phyloP scores from a whole-genome alignment of 352 stramenopile genomes.

The Phytophthora podocarpi region DNA sequence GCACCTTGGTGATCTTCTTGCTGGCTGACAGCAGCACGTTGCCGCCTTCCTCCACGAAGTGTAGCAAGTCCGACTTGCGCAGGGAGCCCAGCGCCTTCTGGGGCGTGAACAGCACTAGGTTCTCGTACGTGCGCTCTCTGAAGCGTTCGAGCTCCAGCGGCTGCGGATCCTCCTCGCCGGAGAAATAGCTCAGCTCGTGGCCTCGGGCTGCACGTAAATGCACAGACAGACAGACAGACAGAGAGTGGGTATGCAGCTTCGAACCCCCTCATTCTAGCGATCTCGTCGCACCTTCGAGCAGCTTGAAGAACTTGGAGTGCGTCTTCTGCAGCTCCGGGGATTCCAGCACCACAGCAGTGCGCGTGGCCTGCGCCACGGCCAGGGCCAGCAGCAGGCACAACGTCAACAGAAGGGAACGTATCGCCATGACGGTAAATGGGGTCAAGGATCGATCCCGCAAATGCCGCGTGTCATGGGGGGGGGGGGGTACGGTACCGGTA shows the following conservation, averaged over 20 bases:
- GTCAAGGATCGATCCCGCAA: constrained; percentile 14
- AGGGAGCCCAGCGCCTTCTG: constrained; percentile 77
- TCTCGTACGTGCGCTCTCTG: constrained; percentile 88
- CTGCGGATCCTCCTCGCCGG: constrained; percentile 43
- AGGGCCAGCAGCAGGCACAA: constrained; percentile 28
- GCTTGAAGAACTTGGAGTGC: constrained; percentile 80
- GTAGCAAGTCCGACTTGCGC: constrained; percentile 70
- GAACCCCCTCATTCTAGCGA: not conserved
- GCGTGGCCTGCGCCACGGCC: constrained; percentile 36
- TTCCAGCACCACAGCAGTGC: constrained; percentile 76
- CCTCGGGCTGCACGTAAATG: constrained; percentile 45
- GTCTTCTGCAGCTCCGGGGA: constrained; percentile 59
- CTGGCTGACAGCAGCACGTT: constrained; percentile 83
- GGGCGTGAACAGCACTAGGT: constrained; percentile 90
- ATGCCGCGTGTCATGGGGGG: constrained; percentile 28
- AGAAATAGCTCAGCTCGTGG: constrained; percentile 69
- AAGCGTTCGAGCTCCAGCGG: constrained; percentile 76
- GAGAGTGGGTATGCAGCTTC: not conserved
- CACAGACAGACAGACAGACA: constrained; percentile 1
- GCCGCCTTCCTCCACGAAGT: constrained; percentile 88
- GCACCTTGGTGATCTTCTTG: constrained; percentile 77
- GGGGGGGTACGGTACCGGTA: no score
- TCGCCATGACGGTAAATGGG: constrained; percentile 18
- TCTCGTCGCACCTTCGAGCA: constrained; percentile 49
- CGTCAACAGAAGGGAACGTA: constrained; percentile 16